Base-by-base conservation (phyloP, 2,329 filamentous ascomycete genomes). In the Aspergillus sp. region DNA sequence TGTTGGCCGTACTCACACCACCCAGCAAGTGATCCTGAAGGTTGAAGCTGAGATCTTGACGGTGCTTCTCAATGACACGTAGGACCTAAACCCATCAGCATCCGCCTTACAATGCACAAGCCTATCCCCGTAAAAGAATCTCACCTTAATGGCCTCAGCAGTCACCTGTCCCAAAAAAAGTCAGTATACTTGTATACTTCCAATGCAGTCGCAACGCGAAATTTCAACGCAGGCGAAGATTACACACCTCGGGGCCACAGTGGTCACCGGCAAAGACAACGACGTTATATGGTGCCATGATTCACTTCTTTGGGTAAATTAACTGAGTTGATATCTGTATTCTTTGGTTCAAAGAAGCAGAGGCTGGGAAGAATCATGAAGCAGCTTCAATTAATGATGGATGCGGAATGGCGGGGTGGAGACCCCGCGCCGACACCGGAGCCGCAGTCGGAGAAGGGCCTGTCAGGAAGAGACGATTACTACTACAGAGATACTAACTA, bases 11-110 rank as follows among this genome's bases (percentile, higher is more conserved):
- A 80, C 87, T 74, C 80, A 94, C 91, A 62, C 93, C 91, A 61
- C 93, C 90, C 48, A 98, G 80, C 48, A 94, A 77, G 66, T 96
- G 88, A 47, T 95, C 82, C 65, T 95, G 80, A 60, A 96, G 85
- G 66, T 93, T 88, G 74, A 97, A 95, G 61, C 84, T 84, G 66
- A 85, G 77, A 55, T 82, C 79, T 47, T 83, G 78, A 63, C 81
- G 83, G 57, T 75, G 72, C 59, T 83, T 78, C 73, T 94, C 86
- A 49, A 97, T 74, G 4, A 85, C 77, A 65, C 84, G 85, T 63
- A 97, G 79, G 56, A 93, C 73, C 87, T 94, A 61, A 10, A 32
- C 6, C 32, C 41, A 3, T 39, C 19, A 19, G 19, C 19, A 19
- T 19, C 19, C 19, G 10, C 19, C 26, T 12, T 19, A 10, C 29